A percentile compares a stretch with the other conserved stretches of the same genome.
Conservation (phyloP, 768 basidiomycete genomes). For the Leccinellum albellum region DNA sequence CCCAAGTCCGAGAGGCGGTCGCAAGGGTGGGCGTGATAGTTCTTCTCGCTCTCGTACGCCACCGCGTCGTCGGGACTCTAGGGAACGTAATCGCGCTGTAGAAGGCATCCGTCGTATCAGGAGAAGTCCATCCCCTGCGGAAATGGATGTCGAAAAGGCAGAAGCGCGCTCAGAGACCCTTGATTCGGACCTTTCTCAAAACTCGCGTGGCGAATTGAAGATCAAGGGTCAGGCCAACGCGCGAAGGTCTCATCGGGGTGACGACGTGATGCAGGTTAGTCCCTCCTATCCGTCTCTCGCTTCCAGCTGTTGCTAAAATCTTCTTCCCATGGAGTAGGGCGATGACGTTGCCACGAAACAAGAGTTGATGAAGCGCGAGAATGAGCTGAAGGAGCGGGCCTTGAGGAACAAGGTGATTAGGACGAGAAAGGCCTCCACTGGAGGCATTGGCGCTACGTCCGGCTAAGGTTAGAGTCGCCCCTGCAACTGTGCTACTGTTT, state of each 20-base stretch:
- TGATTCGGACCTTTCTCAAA: constrained; percentile 30
- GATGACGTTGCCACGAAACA: constrained; percentile 17
- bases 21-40: constrained; percentile 26
- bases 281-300: constrained; percentile 1
- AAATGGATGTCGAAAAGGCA: constrained; percentile 23
- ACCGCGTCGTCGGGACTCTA: constrained; percentile 31
- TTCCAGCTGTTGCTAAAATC: constrained; percentile 4
- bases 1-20: constrained; percentile 32
- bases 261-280: constrained; percentile 31
- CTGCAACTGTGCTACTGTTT: background rate
- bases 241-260: constrained; percentile 55
- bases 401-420: constrained; percentile 79
- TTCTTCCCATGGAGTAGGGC: constrained; percentile 19
- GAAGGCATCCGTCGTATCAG: constrained; percentile 20
- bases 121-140: constrained; percentile 25
- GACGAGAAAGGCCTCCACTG: constrained; percentile 51
- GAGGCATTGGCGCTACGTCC: constrained; percentile 14
- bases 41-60: constrained; percentile 37
- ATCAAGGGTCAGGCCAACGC: constrained; percentile 70
- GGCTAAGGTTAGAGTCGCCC: constrained; percentile 15
- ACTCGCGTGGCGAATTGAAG: constrained; percentile 52
- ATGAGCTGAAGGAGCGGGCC: constrained; percentile 76
- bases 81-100: constrained; percentile 19
- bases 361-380: constrained; percentile 69
- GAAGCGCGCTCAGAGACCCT: constrained; percentile 22